Conservation (phyloP, 73 alveolate genomes). For the Paramecium biaurelia region DNA sequence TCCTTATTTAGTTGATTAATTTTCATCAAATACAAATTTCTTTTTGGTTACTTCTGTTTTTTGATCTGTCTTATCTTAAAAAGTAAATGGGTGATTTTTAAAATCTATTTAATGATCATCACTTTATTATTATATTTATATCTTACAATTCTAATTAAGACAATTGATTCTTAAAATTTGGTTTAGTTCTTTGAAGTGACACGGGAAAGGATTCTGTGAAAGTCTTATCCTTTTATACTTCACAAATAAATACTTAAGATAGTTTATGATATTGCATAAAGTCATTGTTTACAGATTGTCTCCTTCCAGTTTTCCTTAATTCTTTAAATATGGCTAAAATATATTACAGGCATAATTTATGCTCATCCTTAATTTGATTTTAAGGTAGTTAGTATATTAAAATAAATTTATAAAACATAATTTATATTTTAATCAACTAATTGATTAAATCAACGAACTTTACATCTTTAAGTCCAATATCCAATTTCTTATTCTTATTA, state of each 20-base stretch:
- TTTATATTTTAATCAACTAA: neutral
- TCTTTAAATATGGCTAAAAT: neutral
- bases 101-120: neutral
- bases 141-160: neutral
- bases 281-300: neutral
- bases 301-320: neutral
- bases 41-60: slow-evolving; percentile 42
- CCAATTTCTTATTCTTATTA: slow-evolving; percentile 31
- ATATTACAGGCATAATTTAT: slow-evolving; percentile 38
- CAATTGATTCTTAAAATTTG: neutral
- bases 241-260: neutral
- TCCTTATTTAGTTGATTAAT: neutral
- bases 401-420: slow-evolving; percentile 10
- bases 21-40: slow-evolving; percentile 18
- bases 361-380: slow-evolving; percentile 43
- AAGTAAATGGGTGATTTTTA: neutral
- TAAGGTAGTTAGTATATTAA: slow-evolving; percentile 30
- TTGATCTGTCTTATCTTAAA: slow-evolving; percentile 16
- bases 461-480: slow-evolving; percentile 40
- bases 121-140: neutral
- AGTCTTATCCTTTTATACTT: slow-evolving; percentile 12
- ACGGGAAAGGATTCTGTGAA: slow-evolving; percentile 44
- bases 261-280: slow-evolving; percentile 14
- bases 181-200: neutral
- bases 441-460: neutral